These are phyloP conservation scores for Globisporangium lucens DNA, from an alignment of 352 stramenopile species.

Conservation along the genomic window DNA sequence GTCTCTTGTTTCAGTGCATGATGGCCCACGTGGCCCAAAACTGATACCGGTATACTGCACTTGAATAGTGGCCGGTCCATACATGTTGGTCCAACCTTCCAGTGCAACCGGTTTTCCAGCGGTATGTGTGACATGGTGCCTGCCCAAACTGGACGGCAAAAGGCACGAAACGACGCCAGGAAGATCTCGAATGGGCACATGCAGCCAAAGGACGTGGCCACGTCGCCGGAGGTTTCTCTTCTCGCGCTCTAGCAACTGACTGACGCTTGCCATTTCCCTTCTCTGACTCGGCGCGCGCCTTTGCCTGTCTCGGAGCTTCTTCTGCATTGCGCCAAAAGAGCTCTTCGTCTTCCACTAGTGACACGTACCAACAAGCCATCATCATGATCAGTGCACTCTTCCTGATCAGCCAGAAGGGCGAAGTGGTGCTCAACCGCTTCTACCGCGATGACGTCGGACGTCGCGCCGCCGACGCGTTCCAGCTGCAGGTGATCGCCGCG, in stretches of 20 bases:
- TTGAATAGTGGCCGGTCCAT: neutral
- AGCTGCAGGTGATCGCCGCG: slow-evolving; percentile 91
- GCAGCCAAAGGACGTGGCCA: slow-evolving; percentile 9
- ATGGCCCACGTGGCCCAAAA: neutral
- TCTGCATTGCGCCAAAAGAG: neutral
- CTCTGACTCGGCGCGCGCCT: neutral
- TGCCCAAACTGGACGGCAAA: neutral
- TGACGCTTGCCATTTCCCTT: slow-evolving; percentile 12
- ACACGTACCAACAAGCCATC: neutral
- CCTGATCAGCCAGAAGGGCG: slow-evolving; percentile 79
- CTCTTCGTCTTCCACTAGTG: neutral
- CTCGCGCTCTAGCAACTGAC: neutral
- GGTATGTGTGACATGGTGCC: neutral
- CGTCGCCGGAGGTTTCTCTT: slow-evolving; percentile 3
- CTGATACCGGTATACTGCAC: neutral
- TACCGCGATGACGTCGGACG: slow-evolving; percentile 80
- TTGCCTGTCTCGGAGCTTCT: neutral
- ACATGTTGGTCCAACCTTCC: no score
- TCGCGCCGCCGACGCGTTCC: slow-evolving; percentile 65
- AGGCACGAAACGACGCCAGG: slow-evolving; percentile 4
- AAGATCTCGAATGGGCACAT: slow-evolving; percentile 13
- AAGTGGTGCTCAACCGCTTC: slow-evolving; percentile 80
- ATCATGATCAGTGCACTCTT: slow-evolving; percentile 80
- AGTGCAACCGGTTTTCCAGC: neutral
- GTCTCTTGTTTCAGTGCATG: neutral